Evolutionary conservation across 148 eudicot species (phyloP), one percentile per base, ranked within the genome.

Genomic region (Euryodendron excelsum): DNA sequence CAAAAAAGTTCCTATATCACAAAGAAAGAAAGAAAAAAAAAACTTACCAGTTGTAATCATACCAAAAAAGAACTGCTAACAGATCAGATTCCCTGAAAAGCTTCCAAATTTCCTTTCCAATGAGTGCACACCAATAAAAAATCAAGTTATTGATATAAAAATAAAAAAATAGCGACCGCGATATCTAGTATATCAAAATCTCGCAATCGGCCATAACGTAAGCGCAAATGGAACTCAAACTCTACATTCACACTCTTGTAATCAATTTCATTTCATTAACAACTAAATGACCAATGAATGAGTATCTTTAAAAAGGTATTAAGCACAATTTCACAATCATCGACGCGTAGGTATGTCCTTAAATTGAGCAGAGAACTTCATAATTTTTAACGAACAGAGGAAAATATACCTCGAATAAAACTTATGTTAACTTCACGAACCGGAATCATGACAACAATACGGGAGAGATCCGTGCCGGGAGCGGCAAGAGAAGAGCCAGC

Each of bases 371-470:
- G n/a, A n/a, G n/a, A n/a, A n/a, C n/a, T n/a, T n/a, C n/a, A n/a
- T n/a, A n/a, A n/a, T n/a, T n/a, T n/a, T n/a, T n/a, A n/a, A 48
- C 6, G 8, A 56, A n/a, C 0, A 44, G 33, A 37, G 14, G 21
- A n/a, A n/a, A n/a, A n/a, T 11, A 17, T 66, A 96, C 99, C 98
- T 91, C 83, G 80, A 72, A 96, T 80, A 67, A 85, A 68, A 20
- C 89, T 80, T 39, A 90, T 69, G 76, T 96, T 78, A 58, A 96
- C 88, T 68, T 92, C 92, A n/a, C 93, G 88, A 48, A 93, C 69
- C 0, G 99, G 98, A 44, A 96, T 82, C 21, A 96, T 83, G 18
- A 89, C 84, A 23, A 96, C 98, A 30, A 97, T 88, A 23, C 98
- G 89, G 8, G 98, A 92, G 34, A 93, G 97, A 92, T 93, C 98